These are phyloP conservation scores for Camellia lanceoleosa DNA, from an alignment of 148 eudicot species.

Conservation along the genomic window DNA sequence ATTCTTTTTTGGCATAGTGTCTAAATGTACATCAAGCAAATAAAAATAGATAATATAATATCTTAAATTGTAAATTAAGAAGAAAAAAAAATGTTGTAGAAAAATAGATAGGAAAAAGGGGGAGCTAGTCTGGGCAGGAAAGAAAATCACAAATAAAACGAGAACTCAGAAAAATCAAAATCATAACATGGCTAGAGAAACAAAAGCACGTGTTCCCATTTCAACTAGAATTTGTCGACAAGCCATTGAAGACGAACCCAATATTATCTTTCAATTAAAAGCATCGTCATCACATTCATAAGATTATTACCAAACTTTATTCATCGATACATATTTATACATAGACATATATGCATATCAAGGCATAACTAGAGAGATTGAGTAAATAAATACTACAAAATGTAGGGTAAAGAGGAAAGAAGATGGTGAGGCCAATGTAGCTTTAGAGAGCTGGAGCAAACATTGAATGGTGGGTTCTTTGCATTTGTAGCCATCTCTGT, in stretches of 20 bases:
- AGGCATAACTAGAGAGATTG: background rate
- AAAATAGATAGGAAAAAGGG: too few relatives aligned
- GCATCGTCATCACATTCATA: background rate
- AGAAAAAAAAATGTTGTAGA: too few relatives aligned
- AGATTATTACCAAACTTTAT: slow-evolving; percentile 1
- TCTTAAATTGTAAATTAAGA: too few relatives aligned
- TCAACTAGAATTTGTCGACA: slow-evolving; percentile 43
- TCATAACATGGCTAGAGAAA: too few relatives aligned
- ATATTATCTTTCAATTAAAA: slow-evolving; percentile 31
- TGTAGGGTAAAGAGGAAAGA: background rate
- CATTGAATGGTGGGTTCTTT: slow-evolving; percentile 3
- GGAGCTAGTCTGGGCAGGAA: too few relatives aligned
- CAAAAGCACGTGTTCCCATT: slow-evolving; percentile 25
- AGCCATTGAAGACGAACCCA: slow-evolving; percentile 57
- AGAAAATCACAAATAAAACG: too few relatives aligned
- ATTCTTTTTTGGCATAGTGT: too few relatives aligned
- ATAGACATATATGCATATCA: background rate
- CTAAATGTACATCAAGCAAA: too few relatives aligned
- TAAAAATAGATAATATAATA: too few relatives aligned
- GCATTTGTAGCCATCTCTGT: background rate
- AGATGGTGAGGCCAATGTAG: background rate
- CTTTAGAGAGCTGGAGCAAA: background rate
- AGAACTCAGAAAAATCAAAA: too few relatives aligned
- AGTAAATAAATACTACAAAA: background rate
- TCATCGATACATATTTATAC: background rate